phyloP scores from a whole-genome alignment of 2,329 filamentous ascomycete genomes.

The Delphinella strobiligena region DNA sequence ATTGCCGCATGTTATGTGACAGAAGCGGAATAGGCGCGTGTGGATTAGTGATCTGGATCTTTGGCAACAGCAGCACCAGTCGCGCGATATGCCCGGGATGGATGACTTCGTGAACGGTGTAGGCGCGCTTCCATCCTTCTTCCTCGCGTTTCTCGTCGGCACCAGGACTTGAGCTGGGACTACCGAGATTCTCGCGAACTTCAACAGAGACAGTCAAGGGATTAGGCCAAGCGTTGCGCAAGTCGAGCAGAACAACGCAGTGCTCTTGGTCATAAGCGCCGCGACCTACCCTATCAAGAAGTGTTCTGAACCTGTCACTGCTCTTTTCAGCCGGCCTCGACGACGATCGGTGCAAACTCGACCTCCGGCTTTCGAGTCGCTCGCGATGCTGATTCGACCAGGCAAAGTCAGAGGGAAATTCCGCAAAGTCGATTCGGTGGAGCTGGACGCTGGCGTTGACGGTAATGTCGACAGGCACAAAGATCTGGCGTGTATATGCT shows the following conservation, averaged over 20 bases:
- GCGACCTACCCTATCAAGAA: constrained; percentile 30
- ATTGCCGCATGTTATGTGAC: constrained; percentile 78
- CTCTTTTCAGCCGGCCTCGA: constrained; percentile 2
- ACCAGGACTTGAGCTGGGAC: constrained; percentile 1
- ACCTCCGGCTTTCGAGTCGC: background rate
- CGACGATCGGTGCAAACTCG: background rate
- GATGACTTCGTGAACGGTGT: constrained; percentile 32
- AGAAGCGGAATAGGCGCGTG: constrained; percentile 68
- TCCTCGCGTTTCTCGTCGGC: background rate
- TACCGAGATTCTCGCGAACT: constrained; percentile 17
- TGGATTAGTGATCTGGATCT: constrained; percentile 64
- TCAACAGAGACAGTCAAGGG: constrained; percentile 56
- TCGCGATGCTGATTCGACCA: constrained; percentile 36
- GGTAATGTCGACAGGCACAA: constrained; percentile 70
- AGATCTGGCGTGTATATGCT: constrained; percentile 76
- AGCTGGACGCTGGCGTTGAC: constrained; percentile 87
- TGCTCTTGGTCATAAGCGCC: constrained; percentile 43
- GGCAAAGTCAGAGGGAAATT: constrained; percentile 57
- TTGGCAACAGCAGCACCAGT: constrained; percentile 62
- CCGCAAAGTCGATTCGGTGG: constrained; percentile 64
- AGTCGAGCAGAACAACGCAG: constrained; percentile 69
- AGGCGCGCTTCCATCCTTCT: constrained; percentile 15
- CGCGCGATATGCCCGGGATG: constrained; percentile 55
- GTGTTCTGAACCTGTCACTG: constrained; percentile 29
- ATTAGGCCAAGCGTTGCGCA: constrained; percentile 83